These are phyloP conservation scores for Aureobasidium sp. DNA, from an alignment of 2,329 filamentous ascomycete genomes.

Conservation along the genomic window DNA sequence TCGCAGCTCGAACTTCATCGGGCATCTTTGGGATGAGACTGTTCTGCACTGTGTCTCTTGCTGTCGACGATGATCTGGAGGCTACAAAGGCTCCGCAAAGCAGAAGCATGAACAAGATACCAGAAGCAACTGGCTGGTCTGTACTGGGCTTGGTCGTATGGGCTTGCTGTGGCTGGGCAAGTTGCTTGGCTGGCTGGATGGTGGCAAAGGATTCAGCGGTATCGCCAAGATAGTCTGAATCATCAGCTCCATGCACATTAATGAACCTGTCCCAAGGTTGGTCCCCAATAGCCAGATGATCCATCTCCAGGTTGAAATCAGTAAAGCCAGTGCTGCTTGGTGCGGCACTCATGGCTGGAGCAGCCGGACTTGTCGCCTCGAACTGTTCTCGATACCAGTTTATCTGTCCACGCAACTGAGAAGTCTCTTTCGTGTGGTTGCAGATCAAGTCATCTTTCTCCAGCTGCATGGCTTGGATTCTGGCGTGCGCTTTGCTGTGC, in stretches of 20 bases:
- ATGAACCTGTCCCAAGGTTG: conserved; percentile 72
- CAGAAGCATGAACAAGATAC: conserved; percentile 88
- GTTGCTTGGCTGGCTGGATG: not conserved
- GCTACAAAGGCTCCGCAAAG: conserved; percentile 94
- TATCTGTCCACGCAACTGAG: conserved; percentile 87
- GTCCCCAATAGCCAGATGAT: conserved; percentile 70
- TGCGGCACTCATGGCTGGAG: conserved; percentile 36
- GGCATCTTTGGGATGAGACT: conserved; percentile 69
- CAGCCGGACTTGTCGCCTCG: conserved; percentile 45
- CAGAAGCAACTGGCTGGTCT: conserved; percentile 61
- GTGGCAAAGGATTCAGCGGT: conserved; percentile 27
- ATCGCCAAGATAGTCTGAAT: not conserved
- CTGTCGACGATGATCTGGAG: conserved; percentile 58
- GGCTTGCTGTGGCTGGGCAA: not conserved
- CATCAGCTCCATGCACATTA: conserved; percentile 53
- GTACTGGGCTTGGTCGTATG: conserved; percentile 1
- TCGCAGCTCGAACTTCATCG: conserved; percentile 71
- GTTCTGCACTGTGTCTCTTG: conserved; percentile 44
- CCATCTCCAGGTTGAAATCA: conserved; percentile 71
- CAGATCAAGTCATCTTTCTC: conserved; percentile 91
- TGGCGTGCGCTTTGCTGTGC: conserved; percentile 65
- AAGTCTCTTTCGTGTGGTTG: conserved; percentile 79
- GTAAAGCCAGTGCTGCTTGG: conserved; percentile 56
- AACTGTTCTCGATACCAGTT: conserved; percentile 66
- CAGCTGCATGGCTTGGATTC: conserved; percentile 66